These are phyloP conservation scores for Galeopsis tetrahit DNA, from an alignment of 257 asterid genomes.

Conservation along the genomic window DNA sequence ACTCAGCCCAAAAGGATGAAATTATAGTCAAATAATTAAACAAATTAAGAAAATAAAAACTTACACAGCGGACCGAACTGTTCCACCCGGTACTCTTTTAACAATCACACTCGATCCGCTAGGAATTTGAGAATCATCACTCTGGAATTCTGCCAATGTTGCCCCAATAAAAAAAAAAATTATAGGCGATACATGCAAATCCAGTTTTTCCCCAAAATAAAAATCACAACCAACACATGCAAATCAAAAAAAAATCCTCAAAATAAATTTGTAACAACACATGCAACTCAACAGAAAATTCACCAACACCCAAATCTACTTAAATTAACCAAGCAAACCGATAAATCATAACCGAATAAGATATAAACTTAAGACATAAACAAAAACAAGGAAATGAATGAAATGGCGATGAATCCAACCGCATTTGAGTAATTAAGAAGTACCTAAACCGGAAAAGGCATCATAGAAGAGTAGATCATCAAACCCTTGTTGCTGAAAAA, in stretches of 20 bases:
- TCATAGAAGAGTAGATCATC: conserved; percentile 82
- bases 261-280: too few relatives aligned
- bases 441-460: conserved; percentile 71
- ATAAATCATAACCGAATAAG: neutral
- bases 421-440: neutral
- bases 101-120: conserved; percentile 79
- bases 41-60: conserved; percentile 32
- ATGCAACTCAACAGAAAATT: neutral
- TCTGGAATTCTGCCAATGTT: conserved; percentile 53
- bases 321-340: neutral
- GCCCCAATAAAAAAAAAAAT: neutral
- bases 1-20: conserved; percentile 12
- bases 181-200: conserved; percentile 11
- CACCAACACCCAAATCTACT: conserved; percentile 14
- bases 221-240: neutral
- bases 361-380: neutral
- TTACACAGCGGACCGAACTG: conserved; percentile 47
- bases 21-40: conserved; percentile 3
- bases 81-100: conserved; percentile 75
- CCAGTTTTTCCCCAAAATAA: neutral
- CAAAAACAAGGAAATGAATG: neutral
- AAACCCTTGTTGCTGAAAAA: conserved; percentile 61
- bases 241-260: neutral
- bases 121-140: conserved; percentile 59
- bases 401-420: neutral